Base-by-base conservation (phyloP, 192 early-diverging fungal species). In the Mortierella antarctica region DNA sequence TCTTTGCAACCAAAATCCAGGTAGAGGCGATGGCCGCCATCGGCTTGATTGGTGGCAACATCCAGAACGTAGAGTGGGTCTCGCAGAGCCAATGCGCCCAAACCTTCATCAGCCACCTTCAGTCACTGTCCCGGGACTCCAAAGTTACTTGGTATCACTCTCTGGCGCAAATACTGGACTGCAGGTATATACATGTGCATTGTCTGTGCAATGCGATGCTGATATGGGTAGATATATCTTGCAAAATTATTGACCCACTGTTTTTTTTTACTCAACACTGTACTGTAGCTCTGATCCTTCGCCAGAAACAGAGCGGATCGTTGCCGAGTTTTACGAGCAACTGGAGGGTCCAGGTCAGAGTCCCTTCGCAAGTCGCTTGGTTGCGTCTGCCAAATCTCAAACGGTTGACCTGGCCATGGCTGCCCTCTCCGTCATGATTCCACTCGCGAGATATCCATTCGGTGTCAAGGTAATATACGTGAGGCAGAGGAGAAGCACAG, bases 101-200 rank as follows among this genome's bases (percentile, higher is more conserved):
- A 9, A 46, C 62, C 18, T 72, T 80, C 11, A 52, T 72, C 10
- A 41, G 6, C n/a, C 50, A 21, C 8, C 49, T 62, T 0, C 7
- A 41, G 0, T n/a, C 59, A 8, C 49, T 80, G 21, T 14, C 62
- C 1, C 63, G 77, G 7, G 77, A 80, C 23, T 21, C 40, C 14
- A 67, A 64, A n/a, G 77, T 80, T 7, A 65, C 59, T 14, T 80
- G 70, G 70, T 72, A 68, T 40, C 77, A 80, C 53, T 71, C 77
- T 1, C 46, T 80, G 6, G 77, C 77, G 2, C 77, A 80, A 44
- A 72, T 80, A 53, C 18, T 78, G 5, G 18, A 70, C 9, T 80
- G 69, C 68, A 79, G 69, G 69, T 75, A 60, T 21, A 13, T 11
- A 31, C 10, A 49, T 55, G 45, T 41, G 42, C 18, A 56, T 10